A percentile compares a stretch with the other conserved stretches of the same genome.
These are phyloP conservation scores for Phoenix dactylifera DNA, from an alignment of 176 grass and related monocot genomes.

Conservation along the genomic window DNA sequence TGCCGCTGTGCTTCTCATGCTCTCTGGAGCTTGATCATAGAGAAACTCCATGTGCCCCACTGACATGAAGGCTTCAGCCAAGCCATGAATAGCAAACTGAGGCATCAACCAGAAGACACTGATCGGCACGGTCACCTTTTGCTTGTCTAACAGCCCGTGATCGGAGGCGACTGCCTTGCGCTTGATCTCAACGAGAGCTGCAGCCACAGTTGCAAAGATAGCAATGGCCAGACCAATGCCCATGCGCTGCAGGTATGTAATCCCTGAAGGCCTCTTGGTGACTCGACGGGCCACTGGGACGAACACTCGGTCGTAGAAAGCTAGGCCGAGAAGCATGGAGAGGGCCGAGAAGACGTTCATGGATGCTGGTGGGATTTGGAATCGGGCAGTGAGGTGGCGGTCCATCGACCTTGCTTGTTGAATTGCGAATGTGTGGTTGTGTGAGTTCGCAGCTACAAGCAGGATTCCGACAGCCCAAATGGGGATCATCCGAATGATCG, in stretches of 20 bases:
- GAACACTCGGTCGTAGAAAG: slow-evolving; percentile 60
- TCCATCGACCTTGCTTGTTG: slow-evolving; percentile 68
- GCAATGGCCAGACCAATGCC: slow-evolving; percentile 60
- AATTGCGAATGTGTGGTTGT: slow-evolving; percentile 61
- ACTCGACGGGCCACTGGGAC: slow-evolving; percentile 36
- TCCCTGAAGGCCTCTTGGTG: slow-evolving; percentile 46
- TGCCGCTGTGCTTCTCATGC: slow-evolving; percentile 70
- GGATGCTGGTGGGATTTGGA: slow-evolving; percentile 61
- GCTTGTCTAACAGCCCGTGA: slow-evolving; percentile 34
- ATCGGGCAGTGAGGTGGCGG: slow-evolving; percentile 42
- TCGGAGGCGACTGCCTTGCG: slow-evolving; percentile 40
- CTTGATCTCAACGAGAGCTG: slow-evolving; percentile 49
- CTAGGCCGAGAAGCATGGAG: slow-evolving; percentile 41
- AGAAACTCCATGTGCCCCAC: slow-evolving; percentile 86
- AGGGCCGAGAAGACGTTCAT: slow-evolving; percentile 50
- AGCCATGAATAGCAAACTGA: slow-evolving; percentile 72
- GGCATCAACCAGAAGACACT: slow-evolving; percentile 84
- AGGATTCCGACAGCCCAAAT: slow-evolving; percentile 72
- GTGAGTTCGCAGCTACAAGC: slow-evolving; percentile 44
- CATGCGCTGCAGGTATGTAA: slow-evolving; percentile 68
- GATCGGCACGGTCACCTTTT: slow-evolving; percentile 33
- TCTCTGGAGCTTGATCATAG: slow-evolving; percentile 84
- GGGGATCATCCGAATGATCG: slow-evolving; percentile 65
- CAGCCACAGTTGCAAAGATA: slow-evolving; percentile 39
- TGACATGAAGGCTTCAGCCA: slow-evolving; percentile 70